Conservation (phyloP, 768 basidiomycete species). For the Tulasnella sp. region DNA sequence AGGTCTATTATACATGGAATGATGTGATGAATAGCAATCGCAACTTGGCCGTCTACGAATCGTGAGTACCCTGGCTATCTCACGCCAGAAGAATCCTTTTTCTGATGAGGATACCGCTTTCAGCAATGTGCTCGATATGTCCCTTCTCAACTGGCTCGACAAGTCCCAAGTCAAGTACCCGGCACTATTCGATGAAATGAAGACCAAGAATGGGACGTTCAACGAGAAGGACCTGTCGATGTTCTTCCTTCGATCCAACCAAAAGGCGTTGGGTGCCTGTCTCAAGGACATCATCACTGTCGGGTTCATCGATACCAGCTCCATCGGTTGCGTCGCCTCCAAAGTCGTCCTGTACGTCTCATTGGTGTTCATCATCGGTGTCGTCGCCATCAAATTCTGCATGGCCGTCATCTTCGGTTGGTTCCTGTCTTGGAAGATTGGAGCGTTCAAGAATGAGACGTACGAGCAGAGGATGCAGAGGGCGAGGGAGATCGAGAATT, state of each 20-base stretch:
- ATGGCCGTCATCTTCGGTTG: conserved; percentile 97
- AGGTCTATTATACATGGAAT: conserved; percentile 92
- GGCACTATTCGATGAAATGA: conserved; percentile 67
- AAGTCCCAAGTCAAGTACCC: conserved; percentile 75
- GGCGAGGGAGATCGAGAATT: conserved; percentile 84
- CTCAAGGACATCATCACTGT: conserved; percentile 77
- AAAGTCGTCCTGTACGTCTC: conserved; percentile 90
- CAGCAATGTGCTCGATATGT: conserved; percentile 82
- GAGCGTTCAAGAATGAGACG: conserved; percentile 86
- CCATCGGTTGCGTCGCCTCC: conserved; percentile 93
- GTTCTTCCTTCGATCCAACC: conserved; percentile 60
- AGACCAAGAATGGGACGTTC: conserved; percentile 55
- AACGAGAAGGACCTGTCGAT: conserved; percentile 84
- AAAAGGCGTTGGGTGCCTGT: conserved; percentile 63
- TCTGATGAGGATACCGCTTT: not conserved
- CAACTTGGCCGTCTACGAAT: conserved; percentile 89
- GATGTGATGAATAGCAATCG: conserved; percentile 55
- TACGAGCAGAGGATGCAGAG: conserved; percentile 87
- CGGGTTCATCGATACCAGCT: conserved; percentile 89
- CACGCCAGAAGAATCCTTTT: not conserved
- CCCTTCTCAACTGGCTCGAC: conserved; percentile 77
- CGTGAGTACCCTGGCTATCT: too few species aligned
- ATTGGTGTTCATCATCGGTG: conserved; percentile 93
- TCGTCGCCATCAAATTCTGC: conserved; percentile 85
- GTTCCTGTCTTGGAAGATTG: conserved; percentile 95